Conservation (phyloP, 768 basidiomycete genomes). For the Leccinum aurantiacum region DNA sequence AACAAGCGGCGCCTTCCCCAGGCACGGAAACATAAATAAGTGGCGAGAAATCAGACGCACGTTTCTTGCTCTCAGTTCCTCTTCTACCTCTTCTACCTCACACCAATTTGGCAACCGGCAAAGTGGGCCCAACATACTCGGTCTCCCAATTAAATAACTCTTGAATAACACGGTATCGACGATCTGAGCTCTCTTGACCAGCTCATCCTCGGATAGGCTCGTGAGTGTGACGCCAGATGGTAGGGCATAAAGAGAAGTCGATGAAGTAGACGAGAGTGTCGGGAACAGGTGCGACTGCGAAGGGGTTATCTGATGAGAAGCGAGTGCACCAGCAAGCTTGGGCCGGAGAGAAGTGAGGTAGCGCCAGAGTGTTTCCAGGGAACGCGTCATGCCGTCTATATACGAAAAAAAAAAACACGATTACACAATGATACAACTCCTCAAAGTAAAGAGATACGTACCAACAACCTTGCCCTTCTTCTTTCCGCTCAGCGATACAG, state of each 20-base stretch:
- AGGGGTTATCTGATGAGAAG: constrained; percentile 65
- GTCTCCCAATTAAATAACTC: constrained; percentile 80
- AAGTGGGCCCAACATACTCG: constrained; percentile 77
- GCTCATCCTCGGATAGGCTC: constrained; percentile 75
- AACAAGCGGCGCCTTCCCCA: neutral
- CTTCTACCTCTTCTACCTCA: constrained; percentile 92
- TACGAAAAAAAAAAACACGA: neutral
- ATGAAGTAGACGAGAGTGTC: constrained; percentile 68
- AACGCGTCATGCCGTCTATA: constrained; percentile 60
- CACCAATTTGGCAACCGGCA: constrained; percentile 97
- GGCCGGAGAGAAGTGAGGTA: constrained; percentile 91
- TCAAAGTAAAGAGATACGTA: constrained; percentile 32
- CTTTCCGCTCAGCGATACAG: constrained; percentile 48
- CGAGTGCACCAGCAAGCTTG: constrained; percentile 77
- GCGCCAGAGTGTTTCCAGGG: constrained; percentile 84
- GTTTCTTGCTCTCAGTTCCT: constrained; percentile 74
- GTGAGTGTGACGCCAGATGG: constrained; percentile 70
- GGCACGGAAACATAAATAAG: neutral
- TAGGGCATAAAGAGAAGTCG: constrained; percentile 72
- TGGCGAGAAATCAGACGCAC: constrained; percentile 39
- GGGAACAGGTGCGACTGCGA: constrained; percentile 67
- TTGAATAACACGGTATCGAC: constrained; percentile 96
- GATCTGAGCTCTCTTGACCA: constrained; percentile 87
- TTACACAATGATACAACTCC: constrained; percentile 1
- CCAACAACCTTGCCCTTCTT: constrained; percentile 31